Base-by-base conservation (phyloP, 2,329 filamentous ascomycete genomes). In the Colletotrichum spinosum region DNA sequence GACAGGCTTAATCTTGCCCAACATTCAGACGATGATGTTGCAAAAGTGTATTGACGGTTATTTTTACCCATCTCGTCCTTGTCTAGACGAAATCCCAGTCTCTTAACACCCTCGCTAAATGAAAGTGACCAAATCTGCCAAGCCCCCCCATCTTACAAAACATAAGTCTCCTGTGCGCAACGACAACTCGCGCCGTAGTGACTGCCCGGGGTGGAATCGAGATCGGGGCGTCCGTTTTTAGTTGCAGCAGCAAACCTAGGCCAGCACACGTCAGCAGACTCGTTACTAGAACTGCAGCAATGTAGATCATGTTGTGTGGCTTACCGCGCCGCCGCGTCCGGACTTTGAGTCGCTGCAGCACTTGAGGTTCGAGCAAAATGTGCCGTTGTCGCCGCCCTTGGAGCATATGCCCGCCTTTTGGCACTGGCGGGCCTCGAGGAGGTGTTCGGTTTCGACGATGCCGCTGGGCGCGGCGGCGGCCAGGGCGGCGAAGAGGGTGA, bases 201-300 rank as follows among this genome's bases (percentile, higher is more conserved):
- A 12, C 25, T 13, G 4, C 15, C 8, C n/a, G 5, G 13, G 13
- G 2, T 1, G n/a, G 8, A 3, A n/a, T 11, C 2, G 15, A 6
- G 6, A 6, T 7, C 15, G 7, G n/a, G 13, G 13, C n/a, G 7
- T 12, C 17, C 13, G 0, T 15, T 44, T 57, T 57, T 10, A 64
- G 55, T 50, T 39, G 44, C 61, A 64, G 55, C 61, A 64, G 56
- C 61, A 64, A 38, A 50, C 38, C 60, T 64, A n/a, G 1, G 0
- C 25, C 25, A 57, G 8, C 12, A 1, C 9, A 8, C 4, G 10
- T 48, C 50, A 58, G 55, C 10, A 8, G 34, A 25, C 12, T 0
- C 33, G 3, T 2, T 2, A 11, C 15, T 8, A 15, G n/a, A 1
- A n/a, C n/a, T 3, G 25, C n/a, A 7, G 7, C 15, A 11, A 9